These are phyloP conservation scores for Pichia sp. DNA, from an alignment of 1,139 yeast genomes.

Conservation along the genomic window DNA sequence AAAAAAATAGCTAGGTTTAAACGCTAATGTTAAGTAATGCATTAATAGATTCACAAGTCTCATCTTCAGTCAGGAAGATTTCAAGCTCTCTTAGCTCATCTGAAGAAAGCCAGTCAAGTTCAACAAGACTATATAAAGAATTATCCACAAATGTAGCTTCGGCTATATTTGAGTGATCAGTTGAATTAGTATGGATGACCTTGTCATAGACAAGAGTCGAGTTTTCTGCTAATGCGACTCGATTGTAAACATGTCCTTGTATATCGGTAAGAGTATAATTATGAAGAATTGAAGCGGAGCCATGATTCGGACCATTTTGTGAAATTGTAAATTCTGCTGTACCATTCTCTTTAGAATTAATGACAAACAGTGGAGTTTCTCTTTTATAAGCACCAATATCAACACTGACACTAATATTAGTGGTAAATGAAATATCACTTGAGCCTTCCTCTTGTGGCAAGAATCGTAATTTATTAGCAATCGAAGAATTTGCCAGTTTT, in stretches of 20 bases:
- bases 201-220: conserved; percentile 32
- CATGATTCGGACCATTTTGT: conserved; percentile 42
- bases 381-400: conserved; percentile 7
- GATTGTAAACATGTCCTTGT: conserved; percentile 27
- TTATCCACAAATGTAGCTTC: not conserved
- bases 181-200: conserved; percentile 11
- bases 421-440: conserved; percentile 20
- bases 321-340: conserved; percentile 40
- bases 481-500: conserved; percentile 18
- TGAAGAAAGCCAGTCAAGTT: conserved; percentile 4
- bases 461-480: conserved; percentile 17
- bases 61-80: conserved; percentile 2
- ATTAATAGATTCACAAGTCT: conserved; percentile 1
- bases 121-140: conserved; percentile 1
- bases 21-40: not conserved
- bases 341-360: conserved; percentile 36
- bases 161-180: not conserved
- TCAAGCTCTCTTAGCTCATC: conserved; percentile 9
- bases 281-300: conserved; percentile 41
- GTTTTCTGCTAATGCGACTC: conserved; percentile 38
- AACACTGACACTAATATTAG: conserved; percentile 17
- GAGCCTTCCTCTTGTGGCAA: conserved; percentile 9
- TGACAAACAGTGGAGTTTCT: conserved; percentile 18
- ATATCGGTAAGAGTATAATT: conserved; percentile 28
- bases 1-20: not conserved